Evolutionary conservation across 805 yeast species (phyloP).

Genomic region (Starmerella bacillaris): DNA sequence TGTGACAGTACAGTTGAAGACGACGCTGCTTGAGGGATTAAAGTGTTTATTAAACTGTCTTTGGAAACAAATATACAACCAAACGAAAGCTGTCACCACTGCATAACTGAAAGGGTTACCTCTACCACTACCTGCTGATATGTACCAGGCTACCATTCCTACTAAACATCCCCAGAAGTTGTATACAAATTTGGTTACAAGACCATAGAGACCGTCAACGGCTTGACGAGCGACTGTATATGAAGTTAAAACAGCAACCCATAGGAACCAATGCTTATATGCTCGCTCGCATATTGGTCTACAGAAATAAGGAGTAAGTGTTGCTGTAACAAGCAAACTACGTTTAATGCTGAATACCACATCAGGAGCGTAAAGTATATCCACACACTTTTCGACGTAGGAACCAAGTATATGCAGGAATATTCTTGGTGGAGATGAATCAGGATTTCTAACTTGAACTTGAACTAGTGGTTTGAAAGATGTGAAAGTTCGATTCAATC

Average conservation of each 20-base stretch:
- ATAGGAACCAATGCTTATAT: conserved; percentile 16
- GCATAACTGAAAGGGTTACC: conserved; percentile 24
- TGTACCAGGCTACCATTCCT: conserved; percentile 24
- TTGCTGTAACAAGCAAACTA: conserved; percentile 15
- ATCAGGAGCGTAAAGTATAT: conserved; percentile 7
- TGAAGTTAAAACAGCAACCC: conserved; percentile 22
- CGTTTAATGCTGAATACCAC: conserved; percentile 17
- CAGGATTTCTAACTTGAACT: conserved; percentile 19
- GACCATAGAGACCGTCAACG: conserved; percentile 22
- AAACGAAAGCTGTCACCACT: conserved; percentile 18
- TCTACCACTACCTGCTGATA: conserved; percentile 20
- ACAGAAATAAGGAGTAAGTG: conserved; percentile 18
- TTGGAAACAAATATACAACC: conserved; percentile 18
- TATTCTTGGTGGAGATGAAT: conserved; percentile 20
- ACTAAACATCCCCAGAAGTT: conserved; percentile 21
- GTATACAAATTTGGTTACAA: conserved; percentile 17
- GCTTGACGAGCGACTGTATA: conserved; percentile 20
- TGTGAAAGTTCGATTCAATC: conserved; percentile 7
- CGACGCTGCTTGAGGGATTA: conserved; percentile 20
- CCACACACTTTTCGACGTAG: neutral
- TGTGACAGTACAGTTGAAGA: conserved; percentile 18
- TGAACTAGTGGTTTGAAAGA: conserved; percentile 8
- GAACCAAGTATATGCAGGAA: conserved; percentile 17
- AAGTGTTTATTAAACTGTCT: conserved; percentile 20
- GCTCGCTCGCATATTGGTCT: conserved; percentile 17